Evolutionary conservation across 768 basidiomycete genomes (phyloP).

Genomic region (Boletus barrowsii): DNA sequence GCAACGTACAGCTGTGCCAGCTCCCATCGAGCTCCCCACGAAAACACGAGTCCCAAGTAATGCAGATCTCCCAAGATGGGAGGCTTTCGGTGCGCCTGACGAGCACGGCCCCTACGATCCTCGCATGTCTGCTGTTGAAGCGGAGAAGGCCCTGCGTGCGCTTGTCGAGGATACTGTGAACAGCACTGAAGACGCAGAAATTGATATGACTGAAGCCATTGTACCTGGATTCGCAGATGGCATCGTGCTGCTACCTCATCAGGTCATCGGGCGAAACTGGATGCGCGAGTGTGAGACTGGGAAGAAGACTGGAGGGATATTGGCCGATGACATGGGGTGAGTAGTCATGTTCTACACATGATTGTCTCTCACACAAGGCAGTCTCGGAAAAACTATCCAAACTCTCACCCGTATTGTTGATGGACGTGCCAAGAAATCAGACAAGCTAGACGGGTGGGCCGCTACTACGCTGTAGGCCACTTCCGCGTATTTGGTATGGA

Average conservation of each 20-base stretch:
- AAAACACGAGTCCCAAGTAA: constrained; percentile 18
- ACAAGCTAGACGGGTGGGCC: constrained; percentile 70
- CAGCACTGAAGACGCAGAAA: constrained; percentile 41
- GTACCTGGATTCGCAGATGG: constrained; percentile 77
- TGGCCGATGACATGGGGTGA: constrained; percentile 91
- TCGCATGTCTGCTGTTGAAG: constrained; percentile 48
- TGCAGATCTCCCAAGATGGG: constrained; percentile 19
- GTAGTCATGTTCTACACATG: constrained; percentile 5
- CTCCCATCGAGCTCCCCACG: constrained; percentile 30
- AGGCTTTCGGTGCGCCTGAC: constrained; percentile 31
- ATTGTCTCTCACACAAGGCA: constrained; percentile 26
- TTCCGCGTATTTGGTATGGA: background rate
- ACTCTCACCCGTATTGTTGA: constrained; percentile 85
- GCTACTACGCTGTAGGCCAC: constrained; percentile 59
- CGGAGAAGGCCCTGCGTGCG: constrained; percentile 76
- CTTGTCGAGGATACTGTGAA: constrained; percentile 67
- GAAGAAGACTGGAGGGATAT: constrained; percentile 80
- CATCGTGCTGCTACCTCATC: constrained; percentile 78
- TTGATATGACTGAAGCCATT: constrained; percentile 62
- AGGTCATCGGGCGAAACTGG: constrained; percentile 82
- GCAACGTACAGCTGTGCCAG: constrained; percentile 27
- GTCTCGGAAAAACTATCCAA: constrained; percentile 89
- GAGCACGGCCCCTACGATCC: constrained; percentile 28
- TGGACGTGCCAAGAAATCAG: constrained; percentile 65
- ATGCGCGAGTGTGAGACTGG: constrained; percentile 80